A percentile compares a stretch with the other conserved stretches of the same genome.
Conservation (phyloP, 176 grass and related monocot genomes). For the Luzula sylvatica region DNA sequence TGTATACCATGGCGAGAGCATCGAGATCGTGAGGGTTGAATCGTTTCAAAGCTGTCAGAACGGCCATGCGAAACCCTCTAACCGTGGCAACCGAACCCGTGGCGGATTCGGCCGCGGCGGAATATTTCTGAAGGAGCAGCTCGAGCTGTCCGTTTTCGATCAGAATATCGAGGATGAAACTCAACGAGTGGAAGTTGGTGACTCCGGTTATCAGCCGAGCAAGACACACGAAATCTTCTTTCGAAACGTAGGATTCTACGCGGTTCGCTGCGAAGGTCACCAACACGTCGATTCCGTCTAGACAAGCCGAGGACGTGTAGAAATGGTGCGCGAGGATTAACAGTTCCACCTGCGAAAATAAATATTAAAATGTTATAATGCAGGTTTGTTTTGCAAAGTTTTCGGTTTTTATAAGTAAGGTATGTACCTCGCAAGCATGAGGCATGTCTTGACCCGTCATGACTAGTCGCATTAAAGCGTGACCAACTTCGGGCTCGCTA, state of each 20-base stretch:
- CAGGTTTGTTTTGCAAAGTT: no score
- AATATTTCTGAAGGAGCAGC: slow-evolving; percentile 85
- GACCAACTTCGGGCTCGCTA: slow-evolving; percentile 85
- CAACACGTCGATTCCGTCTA: slow-evolving; percentile 85
- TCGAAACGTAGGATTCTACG: slow-evolving; percentile 78
- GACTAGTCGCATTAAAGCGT: slow-evolving; percentile 93
- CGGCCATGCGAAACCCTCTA: slow-evolving; percentile 86
- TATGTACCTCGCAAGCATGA: slow-evolving; percentile 81
- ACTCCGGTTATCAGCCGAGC: slow-evolving; percentile 86
- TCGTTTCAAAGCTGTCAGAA: slow-evolving; percentile 78
- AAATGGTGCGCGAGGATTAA: slow-evolving; percentile 91
- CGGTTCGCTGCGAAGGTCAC: slow-evolving; percentile 95
- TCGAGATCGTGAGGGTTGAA: slow-evolving; percentile 68
- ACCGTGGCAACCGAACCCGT: slow-evolving; percentile 62
- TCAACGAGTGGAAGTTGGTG: slow-evolving; percentile 89
- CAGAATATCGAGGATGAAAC: slow-evolving; percentile 93
- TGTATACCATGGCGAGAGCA: slow-evolving; percentile 85
- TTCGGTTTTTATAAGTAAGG: background rate
- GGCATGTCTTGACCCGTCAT: slow-evolving; percentile 99
- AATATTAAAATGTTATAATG: no score
- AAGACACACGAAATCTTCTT: slow-evolving; percentile 25
- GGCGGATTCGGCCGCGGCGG: slow-evolving; percentile 53
- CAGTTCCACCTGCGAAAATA: slow-evolving; percentile 69
- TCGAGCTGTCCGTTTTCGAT: slow-evolving; percentile 85
- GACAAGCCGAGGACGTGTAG: slow-evolving; percentile 25